Evolutionary conservation across 805 yeast genomes (phyloP).

Genomic region (Dipodascus albidus): DNA sequence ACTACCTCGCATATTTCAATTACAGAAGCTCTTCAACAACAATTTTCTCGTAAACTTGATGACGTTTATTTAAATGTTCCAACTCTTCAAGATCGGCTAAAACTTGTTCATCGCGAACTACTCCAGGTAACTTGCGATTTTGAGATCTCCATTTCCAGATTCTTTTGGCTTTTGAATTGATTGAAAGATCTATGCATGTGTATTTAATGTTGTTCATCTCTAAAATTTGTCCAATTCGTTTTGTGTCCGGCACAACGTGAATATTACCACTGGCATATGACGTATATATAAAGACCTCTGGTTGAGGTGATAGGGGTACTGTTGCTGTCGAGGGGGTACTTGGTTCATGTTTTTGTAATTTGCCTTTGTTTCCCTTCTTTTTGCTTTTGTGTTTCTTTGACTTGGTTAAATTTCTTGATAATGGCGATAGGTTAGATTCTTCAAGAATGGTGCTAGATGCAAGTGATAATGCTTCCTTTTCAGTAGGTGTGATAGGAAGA

Average conservation of each 20-base stretch:
- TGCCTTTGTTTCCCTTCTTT: background rate
- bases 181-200: constrained; percentile 68
- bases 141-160: constrained; percentile 62
- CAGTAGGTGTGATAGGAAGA: background rate
- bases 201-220: constrained; percentile 62
- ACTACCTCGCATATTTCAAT: background rate
- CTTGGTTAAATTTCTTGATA: background rate
- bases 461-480: background rate
- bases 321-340: background rate
- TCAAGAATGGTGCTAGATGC: background rate
- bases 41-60: constrained; percentile 16
- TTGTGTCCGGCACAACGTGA: constrained; percentile 64
- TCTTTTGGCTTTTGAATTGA: constrained; percentile 75
- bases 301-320: constrained; percentile 1
- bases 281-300: constrained; percentile 54
- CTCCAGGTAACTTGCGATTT: constrained; percentile 73
- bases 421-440: background rate
- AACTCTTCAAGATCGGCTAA: constrained; percentile 81
- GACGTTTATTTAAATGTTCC: constrained; percentile 68
- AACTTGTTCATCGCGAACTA: constrained; percentile 72
- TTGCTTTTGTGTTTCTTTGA: background rate
- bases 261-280: constrained; percentile 80
- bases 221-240: constrained; percentile 60
- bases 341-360: background rate
- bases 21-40: constrained; percentile 11